Base-by-base conservation (phyloP, 23 red algal genomes). In the Pyropia haitanensis region DNA sequence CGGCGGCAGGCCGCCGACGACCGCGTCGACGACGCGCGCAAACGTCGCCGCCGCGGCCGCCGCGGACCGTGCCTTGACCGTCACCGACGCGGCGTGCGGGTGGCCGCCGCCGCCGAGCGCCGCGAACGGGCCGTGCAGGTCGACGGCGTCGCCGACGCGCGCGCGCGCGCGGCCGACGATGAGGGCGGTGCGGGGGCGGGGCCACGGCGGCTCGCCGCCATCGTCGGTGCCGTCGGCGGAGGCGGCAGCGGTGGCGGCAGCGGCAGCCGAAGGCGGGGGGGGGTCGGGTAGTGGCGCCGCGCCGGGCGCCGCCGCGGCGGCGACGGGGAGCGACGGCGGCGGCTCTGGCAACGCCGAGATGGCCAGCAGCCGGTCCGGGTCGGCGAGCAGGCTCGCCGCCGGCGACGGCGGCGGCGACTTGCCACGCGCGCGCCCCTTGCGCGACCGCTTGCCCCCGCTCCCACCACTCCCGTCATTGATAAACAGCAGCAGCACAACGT, bases 161-260 rank as follows among this genome's bases (percentile, higher is more conserved):
- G 83, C 83, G 14, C 73, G 83, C 0, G 83, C 83, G 13, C 83
- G 73, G 18, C 73, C 71, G 24, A 88, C 77, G n/a, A 88, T 46
- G 39, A 46, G 39, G 39, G 39, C 10, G 39, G 39, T 46, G 39
- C 39, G 39, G 7, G 39, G 39, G 39, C 39, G 39, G 39, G 39
- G 4, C 39, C 39, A 46, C 4, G 39, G 39, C 8, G 39, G 39
- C 39, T 46, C 39, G 5, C 39, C 39, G 39, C 39, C 39, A 9
- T 46, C 39, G 39, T 46, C 39, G 7, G 39, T 12, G 39, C 39
- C 1, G 8, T 46, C 39, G 1, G 39, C 13, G 39, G 39, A 3
- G 7, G 39, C 10, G 39, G 39, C 13, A 9, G 39, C 39, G 6
- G 31, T 6, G 31, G 31, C 31, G 10, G 39, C 13, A 9, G 39